Evolutionary conservation across 352 stramenopile species (phyloP), one percentile per base, ranked within the genome.

Genomic region (Phytophthora multivora): DNA sequence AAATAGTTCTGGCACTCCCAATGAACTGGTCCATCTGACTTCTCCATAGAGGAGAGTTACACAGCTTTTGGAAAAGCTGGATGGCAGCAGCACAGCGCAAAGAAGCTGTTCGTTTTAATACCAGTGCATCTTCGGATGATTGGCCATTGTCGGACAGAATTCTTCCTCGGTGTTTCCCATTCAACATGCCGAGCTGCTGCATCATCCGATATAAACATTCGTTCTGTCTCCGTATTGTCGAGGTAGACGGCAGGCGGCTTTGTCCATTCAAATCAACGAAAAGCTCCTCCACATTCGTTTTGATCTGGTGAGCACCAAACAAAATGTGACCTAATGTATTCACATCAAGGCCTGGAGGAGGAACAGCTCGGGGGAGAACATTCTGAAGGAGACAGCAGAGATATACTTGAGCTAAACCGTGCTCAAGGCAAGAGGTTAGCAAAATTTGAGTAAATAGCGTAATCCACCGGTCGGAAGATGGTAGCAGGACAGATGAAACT

Each of bases 61-160:
- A 72, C 8, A 82, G 21, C 5, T 21, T 65, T 16, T 82, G 73
- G n/a, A 82, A 52, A 8, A 82, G 59, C 1, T 57, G 51, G 13
- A 73, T 47, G 15, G 39, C 53, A 39, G 66, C 49, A 51, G 59
- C 68, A 61, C 67, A 75, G 2, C 47, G 46, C 33, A 77, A 19
- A 4, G 68, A 70, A 11, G 40, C 3, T 5, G 28, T 58, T 58
- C 10, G 36, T 28, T 55, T 51, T 50, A 18, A 28, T 18, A 12
- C 25, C 4, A 1, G 7, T 18, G 12, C 26, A 45, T 33, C 50
- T 7, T 39, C 21, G 13, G 41, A 36, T 45, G 10, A 12, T 18
- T 36, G 15, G 13, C 16, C 26, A 30, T 25, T 60, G 0, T 36
- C 28, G 25, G 46, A 41, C 31, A 28, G 19, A 12, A 28, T 30